These are phyloP conservation scores for Penicillium silybi DNA, from an alignment of 495 filamentous ascomycete species.

Conservation along the genomic window DNA sequence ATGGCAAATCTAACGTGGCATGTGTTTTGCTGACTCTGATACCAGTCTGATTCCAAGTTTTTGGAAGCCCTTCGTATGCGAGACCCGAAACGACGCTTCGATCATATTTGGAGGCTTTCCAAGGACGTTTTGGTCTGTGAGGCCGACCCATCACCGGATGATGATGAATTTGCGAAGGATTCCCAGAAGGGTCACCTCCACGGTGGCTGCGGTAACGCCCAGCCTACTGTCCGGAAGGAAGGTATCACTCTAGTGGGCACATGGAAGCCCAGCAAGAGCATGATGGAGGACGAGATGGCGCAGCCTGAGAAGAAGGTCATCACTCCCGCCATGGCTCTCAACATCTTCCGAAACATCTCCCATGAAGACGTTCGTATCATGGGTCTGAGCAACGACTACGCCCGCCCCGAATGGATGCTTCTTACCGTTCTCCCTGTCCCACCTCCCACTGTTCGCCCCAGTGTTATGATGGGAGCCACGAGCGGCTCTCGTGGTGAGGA, in stretches of 20 bases:
- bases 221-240: slow-evolving; percentile 80
- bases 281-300: slow-evolving; percentile 59
- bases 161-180: slow-evolving; percentile 58
- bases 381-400: slow-evolving; percentile 88
- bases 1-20: slow-evolving; percentile 47
- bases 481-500: slow-evolving; percentile 91
- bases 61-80: slow-evolving; percentile 72
- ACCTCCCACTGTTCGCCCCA: slow-evolving; percentile 90
- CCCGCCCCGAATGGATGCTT: slow-evolving; percentile 97
- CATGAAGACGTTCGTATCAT: slow-evolving; percentile 77
- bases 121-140: slow-evolving; percentile 83
- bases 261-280: slow-evolving; percentile 70
- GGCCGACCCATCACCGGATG: slow-evolving; percentile 58
- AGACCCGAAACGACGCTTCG: slow-evolving; percentile 91
- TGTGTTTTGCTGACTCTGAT: slow-evolving; percentile 59
- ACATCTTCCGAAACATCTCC: slow-evolving; percentile 79
- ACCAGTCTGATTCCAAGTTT: slow-evolving; percentile 78
- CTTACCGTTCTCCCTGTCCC: slow-evolving; percentile 92
- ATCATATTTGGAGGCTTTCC: slow-evolving; percentile 80
- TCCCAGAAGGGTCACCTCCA: slow-evolving; percentile 53
- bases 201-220: slow-evolving; percentile 88
- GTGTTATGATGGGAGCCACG: slow-evolving; percentile 83
- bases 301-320: slow-evolving; percentile 80
- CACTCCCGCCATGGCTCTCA: slow-evolving; percentile 76
- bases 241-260: slow-evolving; percentile 78